Evolutionary conservation across 108 stramenopile species (phyloP).

Genomic region (Skeletonema tropicum): DNA sequence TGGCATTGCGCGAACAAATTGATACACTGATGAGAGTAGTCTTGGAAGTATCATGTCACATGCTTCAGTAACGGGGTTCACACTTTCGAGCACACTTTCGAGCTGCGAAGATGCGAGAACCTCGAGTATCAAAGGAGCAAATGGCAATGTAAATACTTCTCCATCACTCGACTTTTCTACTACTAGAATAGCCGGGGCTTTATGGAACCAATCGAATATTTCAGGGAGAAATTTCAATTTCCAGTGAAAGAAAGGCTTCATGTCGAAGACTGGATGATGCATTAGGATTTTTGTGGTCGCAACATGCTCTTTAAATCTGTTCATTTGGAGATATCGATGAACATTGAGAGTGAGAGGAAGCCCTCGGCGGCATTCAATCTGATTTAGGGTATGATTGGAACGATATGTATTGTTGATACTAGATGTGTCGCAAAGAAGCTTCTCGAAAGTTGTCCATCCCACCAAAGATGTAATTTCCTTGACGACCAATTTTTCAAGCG

Average conservation of each 20-base stretch:
- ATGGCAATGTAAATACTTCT: too few species aligned
- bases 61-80: too few species aligned
- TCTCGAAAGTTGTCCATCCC: background rate
- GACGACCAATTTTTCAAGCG: too few species aligned
- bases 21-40: background rate
- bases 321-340: background rate
- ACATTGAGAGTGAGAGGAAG: too few species aligned
- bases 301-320: background rate
- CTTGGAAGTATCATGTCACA: too few species aligned
- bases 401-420: constrained; percentile 9
- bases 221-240: background rate
- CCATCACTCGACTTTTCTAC: background rate
- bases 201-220: background rate
- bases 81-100: too few species aligned
- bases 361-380: too few species aligned
- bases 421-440: constrained; percentile 15
- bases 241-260: background rate
- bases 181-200: background rate
- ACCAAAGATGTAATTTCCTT: too few species aligned
- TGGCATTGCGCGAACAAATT: background rate
- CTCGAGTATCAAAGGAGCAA: too few species aligned
- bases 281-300: background rate
- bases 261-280: background rate
- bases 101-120: too few species aligned
- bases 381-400: constrained; percentile 8